Percentiles rank a stretch among this genome's conserved stretches.
Evolutionary conservation across 495 filamentous ascomycete genomes (phyloP).

Genomic region (Xylaria bambusicola): DNA sequence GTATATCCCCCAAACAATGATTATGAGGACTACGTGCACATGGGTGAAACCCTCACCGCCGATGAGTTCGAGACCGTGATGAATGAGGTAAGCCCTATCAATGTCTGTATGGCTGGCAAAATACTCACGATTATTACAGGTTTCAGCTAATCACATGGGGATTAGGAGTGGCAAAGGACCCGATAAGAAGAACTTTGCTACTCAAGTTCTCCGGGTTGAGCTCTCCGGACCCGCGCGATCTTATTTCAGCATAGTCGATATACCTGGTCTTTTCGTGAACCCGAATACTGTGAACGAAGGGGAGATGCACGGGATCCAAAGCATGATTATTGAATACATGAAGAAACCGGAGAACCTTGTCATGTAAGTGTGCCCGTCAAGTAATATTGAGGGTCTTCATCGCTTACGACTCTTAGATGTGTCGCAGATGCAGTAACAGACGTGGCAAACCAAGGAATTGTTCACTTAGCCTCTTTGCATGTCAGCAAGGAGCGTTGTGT

Average conservation of each 20-base stretch:
- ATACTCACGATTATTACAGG: neutral
- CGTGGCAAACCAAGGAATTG: slow-evolving; percentile 37
- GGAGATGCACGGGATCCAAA: slow-evolving; percentile 21
- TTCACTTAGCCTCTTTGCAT: slow-evolving; percentile 34
- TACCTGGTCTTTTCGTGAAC: slow-evolving; percentile 56
- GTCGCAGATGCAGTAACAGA: slow-evolving; percentile 34
- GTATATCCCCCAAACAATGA: slow-evolving; percentile 16
- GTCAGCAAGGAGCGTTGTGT: slow-evolving; percentile 44
- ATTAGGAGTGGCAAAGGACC: slow-evolving; percentile 15
- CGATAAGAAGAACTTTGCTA: slow-evolving; percentile 37
- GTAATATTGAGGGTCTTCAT: slow-evolving; percentile 23
- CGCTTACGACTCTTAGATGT: slow-evolving; percentile 21
- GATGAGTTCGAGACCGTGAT: slow-evolving; percentile 37
- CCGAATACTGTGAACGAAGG: slow-evolving; percentile 30
- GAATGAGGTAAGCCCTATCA: slow-evolving; percentile 30
- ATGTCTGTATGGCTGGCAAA: neutral
- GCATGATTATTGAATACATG: slow-evolving; percentile 50
- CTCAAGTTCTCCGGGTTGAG: slow-evolving; percentile 54
- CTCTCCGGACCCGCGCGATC: slow-evolving; percentile 48
- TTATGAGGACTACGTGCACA: slow-evolving; percentile 10
- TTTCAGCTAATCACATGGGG: neutral
- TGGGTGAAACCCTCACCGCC: slow-evolving; percentile 28
- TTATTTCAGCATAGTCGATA: slow-evolving; percentile 56
- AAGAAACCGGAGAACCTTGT: slow-evolving; percentile 47
- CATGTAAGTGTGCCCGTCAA: slow-evolving; percentile 31